Percentiles rank a stretch among this genome's conserved stretches.
Conservation (phyloP, 2,329 filamentous ascomycete species). For the Phaeosphaeriaceae sp. region DNA sequence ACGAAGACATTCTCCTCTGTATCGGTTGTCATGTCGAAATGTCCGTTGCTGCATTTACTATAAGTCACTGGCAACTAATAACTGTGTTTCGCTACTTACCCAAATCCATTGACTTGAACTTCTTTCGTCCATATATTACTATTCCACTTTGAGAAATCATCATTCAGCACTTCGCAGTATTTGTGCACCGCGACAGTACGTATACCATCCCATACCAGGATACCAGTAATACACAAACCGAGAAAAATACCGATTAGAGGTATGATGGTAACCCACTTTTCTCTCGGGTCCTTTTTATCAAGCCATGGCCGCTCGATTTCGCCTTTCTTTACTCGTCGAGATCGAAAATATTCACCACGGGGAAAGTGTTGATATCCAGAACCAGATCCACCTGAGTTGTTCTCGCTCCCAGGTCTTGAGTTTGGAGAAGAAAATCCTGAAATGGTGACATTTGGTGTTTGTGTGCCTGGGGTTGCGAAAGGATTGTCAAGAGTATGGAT, state of each 20-base stretch:
- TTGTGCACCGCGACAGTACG: conserved; percentile 74
- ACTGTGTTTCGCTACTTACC: conserved; percentile 60
- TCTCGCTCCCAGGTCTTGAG: conserved; percentile 13
- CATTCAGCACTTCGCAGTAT: conserved; percentile 72
- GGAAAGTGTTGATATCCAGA: conserved; percentile 16
- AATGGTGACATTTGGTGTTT: conserved; percentile 13
- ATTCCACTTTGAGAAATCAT: conserved; percentile 68
- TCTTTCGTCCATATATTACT: conserved; percentile 74
- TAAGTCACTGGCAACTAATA: conserved; percentile 18
- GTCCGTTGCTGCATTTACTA: conserved; percentile 68
- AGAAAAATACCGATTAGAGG: conserved; percentile 73
- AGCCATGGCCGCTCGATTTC: conserved; percentile 80
- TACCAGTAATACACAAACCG: conserved; percentile 70
- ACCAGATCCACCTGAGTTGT: conserved; percentile 7
- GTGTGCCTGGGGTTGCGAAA: conserved; percentile 20
- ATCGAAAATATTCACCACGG: conserved; percentile 65
- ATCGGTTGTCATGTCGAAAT: conserved; percentile 79
- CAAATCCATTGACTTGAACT: conserved; percentile 75
- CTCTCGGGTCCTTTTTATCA: conserved; percentile 73
- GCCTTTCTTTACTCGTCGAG: conserved; percentile 73
- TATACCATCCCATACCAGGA: conserved; percentile 78
- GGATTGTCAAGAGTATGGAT: conserved; percentile 11
- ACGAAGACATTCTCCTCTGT: conserved; percentile 77
- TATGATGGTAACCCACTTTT: conserved; percentile 87
- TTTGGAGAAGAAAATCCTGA: conserved; percentile 9